A percentile compares a stretch with the other conserved stretches of the same genome.
phyloP scores from a whole-genome alignment of 495 filamentous ascomycete genomes.

The Corynascus novoguineensis region DNA sequence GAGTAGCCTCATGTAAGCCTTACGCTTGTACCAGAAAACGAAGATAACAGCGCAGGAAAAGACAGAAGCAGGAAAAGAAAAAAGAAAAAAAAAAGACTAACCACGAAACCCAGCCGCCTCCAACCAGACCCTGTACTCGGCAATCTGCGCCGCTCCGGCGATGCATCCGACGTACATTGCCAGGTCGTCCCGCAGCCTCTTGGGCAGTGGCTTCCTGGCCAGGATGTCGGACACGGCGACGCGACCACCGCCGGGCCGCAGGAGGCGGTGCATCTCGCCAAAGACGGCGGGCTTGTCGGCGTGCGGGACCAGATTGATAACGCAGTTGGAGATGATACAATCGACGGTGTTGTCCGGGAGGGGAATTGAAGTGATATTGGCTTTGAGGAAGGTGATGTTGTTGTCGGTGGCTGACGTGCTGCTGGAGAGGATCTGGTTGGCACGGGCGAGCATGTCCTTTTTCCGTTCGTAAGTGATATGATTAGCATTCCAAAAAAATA shows the following conservation, averaged over 20 bases:
- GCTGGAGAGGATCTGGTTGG: slow-evolving; percentile 41
- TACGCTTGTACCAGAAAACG: background rate
- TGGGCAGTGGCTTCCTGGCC: slow-evolving; percentile 46
- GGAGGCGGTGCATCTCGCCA: slow-evolving; percentile 55
- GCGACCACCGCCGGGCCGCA: slow-evolving; percentile 57
- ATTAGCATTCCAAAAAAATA: background rate
- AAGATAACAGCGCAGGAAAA: background rate
- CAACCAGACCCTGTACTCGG: slow-evolving; percentile 53
- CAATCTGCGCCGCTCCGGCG: slow-evolving; percentile 50
- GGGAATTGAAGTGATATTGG: slow-evolving; percentile 49
- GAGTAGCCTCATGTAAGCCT: background rate
- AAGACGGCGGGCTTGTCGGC: slow-evolving; percentile 54
- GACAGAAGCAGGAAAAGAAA: background rate
- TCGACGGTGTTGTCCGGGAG: slow-evolving; percentile 43
- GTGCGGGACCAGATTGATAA: slow-evolving; percentile 59
- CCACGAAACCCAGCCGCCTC: slow-evolving; percentile 50
- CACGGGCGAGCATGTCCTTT: slow-evolving; percentile 55
- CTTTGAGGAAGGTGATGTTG: slow-evolving; percentile 21
- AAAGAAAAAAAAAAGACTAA: slow-evolving; percentile 23
- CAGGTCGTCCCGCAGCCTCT: slow-evolving; percentile 43
- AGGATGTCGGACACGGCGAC: slow-evolving; percentile 64
- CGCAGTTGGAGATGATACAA: slow-evolving; percentile 55
- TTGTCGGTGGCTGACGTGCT: slow-evolving; percentile 13
- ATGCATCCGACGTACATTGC: slow-evolving; percentile 58
- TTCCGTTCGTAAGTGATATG: background rate